Evolutionary conservation across 768 basidiomycete species (phyloP), one percentile per base, ranked within the genome.

Genomic region (Gyrodon lividus): DNA sequence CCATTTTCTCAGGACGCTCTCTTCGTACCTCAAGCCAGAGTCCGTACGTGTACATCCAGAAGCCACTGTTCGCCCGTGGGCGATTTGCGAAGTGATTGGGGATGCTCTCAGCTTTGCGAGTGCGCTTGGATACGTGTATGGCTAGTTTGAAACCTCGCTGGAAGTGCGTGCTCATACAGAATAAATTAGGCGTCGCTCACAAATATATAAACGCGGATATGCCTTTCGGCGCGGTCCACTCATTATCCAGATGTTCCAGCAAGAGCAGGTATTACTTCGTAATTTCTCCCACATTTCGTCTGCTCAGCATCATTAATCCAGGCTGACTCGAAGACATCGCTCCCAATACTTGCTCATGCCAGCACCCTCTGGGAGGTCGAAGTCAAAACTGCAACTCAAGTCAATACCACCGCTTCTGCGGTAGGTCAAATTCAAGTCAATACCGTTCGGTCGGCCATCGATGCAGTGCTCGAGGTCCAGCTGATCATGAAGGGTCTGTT

Each of bases 281-380:
- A 28, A 44, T 6, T 9, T 17, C 46, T 41, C 22, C 8, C 20
- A 33, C 28, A n/a, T 35, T 16, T 24, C 22, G 44, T 48, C 45
- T 10, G 48, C 56, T 58, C 12, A 58, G 41, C 48, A 39, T 52
- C 33, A 17, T 39, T 52, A 22, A 41, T 19, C 51, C 39, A 92
- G 89, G 79, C 87, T 30, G 87, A 91, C 59, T 78, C 80, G 0
- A 87, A 80, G 68, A 89, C 87, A 5, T 84, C 84, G 47, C 81
- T 84, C 57, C 84, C 87, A 0, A 84, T 84, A 40, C 84, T 87
- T 33, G 87, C 87, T n/a, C 86, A 88, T 49, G 70, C 82, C 7
- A 88, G 89, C 58, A 88, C 89, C 0, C 74, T 89, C 5, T 93
- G 90, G 90, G 86, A 92, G 64, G 89, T 93, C 33, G 87, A 92